Conservation (phyloP, 495 filamentous ascomycete genomes). For the Tuber melanosporum region DNA sequence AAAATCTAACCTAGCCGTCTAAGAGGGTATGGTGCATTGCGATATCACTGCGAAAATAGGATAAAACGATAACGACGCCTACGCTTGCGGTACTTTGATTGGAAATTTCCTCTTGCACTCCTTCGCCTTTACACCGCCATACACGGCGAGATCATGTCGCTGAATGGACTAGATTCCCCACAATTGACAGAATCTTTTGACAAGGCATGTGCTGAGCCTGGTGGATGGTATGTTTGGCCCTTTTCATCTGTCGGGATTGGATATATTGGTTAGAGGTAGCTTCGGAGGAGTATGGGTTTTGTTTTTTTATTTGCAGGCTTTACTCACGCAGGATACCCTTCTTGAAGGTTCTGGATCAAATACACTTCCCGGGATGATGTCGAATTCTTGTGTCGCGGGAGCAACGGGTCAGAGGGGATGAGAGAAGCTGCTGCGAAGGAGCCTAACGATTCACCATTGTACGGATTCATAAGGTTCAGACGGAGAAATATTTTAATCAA, state of each 20-base stretch:
- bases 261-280: background rate
- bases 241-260: background rate
- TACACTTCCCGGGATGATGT: slow-evolving; percentile 86
- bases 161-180: slow-evolving; percentile 88
- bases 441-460: slow-evolving; percentile 76
- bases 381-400: slow-evolving; percentile 68
- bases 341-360: slow-evolving; percentile 80
- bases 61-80: slow-evolving; percentile 24
- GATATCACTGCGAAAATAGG: background rate
- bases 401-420: slow-evolving; percentile 76
- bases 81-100: slow-evolving; percentile 17
- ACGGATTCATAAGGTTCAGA: slow-evolving; percentile 84
- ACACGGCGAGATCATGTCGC: slow-evolving; percentile 60
- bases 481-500: slow-evolving; percentile 86
- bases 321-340: slow-evolving; percentile 25
- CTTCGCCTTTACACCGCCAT: slow-evolving; percentile 14
- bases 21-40: background rate
- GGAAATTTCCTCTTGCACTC: slow-evolving; percentile 19
- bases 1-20: slow-evolving; percentile 13
- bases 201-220: slow-evolving; percentile 68
- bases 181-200: slow-evolving; percentile 79
- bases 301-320: slow-evolving; percentile 8
- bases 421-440: slow-evolving; percentile 70
- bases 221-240: slow-evolving; percentile 74
- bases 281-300: background rate